Base-by-base conservation (phyloP, 768 basidiomycete genomes). In the Amanita muscaria region DNA sequence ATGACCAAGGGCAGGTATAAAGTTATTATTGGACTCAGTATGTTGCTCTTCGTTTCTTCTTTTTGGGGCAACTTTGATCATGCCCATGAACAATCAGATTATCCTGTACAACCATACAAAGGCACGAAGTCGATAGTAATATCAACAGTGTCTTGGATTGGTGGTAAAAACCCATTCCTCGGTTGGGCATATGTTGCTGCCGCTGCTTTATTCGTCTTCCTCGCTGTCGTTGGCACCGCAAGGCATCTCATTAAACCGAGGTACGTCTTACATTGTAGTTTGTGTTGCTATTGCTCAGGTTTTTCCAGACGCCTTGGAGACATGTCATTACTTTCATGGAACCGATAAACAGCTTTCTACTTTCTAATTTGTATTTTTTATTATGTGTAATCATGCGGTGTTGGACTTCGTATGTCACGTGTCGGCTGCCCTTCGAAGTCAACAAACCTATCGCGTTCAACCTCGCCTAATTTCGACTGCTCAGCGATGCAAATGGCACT, bases 121-220 rank as follows among this genome's bases (percentile, higher is more conserved):
- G 96, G 96, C 33, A 97, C 94, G 8, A 99, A 99, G 64, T 92
- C 92, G 0, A 74, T 99, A 48, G 93, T 99, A 24, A 87, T 99
- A 50, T 92, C 92, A 34, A 98, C 94, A 3, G 91, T 96, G 11
- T 90, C 93, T 1, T 98, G 94, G 93, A 90, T 96, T 59, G 96
- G 96, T 9, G 96, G 96, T 31, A 93, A 94, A 68, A 97, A 99
- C 55, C 82, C 92, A 1, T 99, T 99, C 80, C 73, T 99, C 15
- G 96, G 96, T 6, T 98, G 93, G 91, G 89, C 92, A 2, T 99
- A 99, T 57, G 83, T 99, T 35, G 93, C 83, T 12, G 79, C 91
- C 1, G 80, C 93, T 2, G 77, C 74, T 14, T 71, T 97, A 12
- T 97, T 96, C 59, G 80, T 97, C 14, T 69, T 88, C 10, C 77